A percentile compares a stretch with the other conserved stretches of the same genome.
Conservation (phyloP, 2,329 filamentous ascomycete genomes). For the Dactylellina parvicollis region DNA sequence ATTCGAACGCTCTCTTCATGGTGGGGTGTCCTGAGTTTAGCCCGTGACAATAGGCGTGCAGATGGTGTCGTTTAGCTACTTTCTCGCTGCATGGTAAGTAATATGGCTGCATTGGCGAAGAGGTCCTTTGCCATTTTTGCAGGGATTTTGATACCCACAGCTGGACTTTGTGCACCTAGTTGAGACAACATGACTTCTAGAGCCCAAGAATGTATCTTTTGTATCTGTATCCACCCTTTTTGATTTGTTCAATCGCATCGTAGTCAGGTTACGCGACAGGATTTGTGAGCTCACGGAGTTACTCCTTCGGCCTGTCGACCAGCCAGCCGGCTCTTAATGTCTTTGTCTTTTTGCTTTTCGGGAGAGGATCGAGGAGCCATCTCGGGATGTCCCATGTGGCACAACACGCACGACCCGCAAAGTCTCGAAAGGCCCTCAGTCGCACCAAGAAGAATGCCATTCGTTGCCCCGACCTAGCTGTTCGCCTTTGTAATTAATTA, state of each 20-base stretch:
- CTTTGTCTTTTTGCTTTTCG: slow-evolving; percentile 4
- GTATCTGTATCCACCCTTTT: too few species aligned
- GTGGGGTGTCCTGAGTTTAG: too few species aligned
- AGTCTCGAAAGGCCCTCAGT: background rate
- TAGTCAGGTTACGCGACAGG: too few species aligned
- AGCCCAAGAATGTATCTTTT: slow-evolving; percentile 14
- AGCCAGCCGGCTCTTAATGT: background rate
- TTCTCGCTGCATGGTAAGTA: background rate
- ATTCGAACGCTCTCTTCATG: too few species aligned
- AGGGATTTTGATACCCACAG: background rate
- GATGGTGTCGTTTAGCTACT: background rate
- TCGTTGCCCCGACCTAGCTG: background rate
- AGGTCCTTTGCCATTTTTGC: background rate
- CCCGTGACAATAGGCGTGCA: too few species aligned
- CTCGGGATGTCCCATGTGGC: slow-evolving; percentile 3
- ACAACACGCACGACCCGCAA: slow-evolving; percentile 12
- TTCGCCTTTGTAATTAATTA: background rate
- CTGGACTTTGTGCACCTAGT: background rate
- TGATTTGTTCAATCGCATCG: too few species aligned
- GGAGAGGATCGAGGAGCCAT: background rate
- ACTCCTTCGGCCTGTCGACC: too few species aligned
- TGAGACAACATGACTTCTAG: slow-evolving; percentile 4
- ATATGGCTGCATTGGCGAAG: slow-evolving; percentile 13
- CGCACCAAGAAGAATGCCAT: background rate
- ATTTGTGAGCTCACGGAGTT: background rate